Base-by-base conservation (phyloP, 306 rosid genomes). In the Adenanthera pavonina region DNA sequence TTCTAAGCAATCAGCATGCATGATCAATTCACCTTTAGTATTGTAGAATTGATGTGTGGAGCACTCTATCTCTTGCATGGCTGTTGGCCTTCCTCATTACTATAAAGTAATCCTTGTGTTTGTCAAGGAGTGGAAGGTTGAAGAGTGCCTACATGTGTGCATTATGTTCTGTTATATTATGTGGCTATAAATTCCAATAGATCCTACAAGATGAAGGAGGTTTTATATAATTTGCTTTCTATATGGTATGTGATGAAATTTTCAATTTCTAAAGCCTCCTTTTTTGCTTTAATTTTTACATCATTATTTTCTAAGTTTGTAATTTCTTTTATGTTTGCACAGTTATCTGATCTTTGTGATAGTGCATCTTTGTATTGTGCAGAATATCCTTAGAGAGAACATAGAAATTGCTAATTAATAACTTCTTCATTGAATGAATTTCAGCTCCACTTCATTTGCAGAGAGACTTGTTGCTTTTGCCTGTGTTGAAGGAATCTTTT, bases 381-480 rank as follows among this genome's bases (percentile, higher is more conserved):
- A 48, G 30, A 74, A 15, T 85, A 14, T 67, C 12, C 38, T 53
- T 20, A 46, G 59, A 43, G 74, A 46, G 41, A 78, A 69, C 47
- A 6, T 41, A 43, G n/a, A 53, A 48, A 52, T 69, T 73, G 36
- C 73, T 56, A 76, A 66, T 54, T 84, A 69, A 62, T 43, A 77
- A 53, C 76, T 79, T 80, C n/a, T 81, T 74, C 72, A 81, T 54
- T 89, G 66, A 65, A 40, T 86, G 88, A 72, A 53, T 65, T 83
- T 74, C 95, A 92, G 98, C 83, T 92, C 97, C 80, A 86, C 84
- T 79, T 87, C 84, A 51, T 94, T 92, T 87, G 91, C 91, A 0
- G 97, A 94, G 88, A 89, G 97, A 77, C 97, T 94, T 80, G 91
- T 94, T 78, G 97, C 92, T 65, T 94, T 94, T 79, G 97, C 97